Evolutionary conservation across 176 grass and related monocot genomes (phyloP).

Genomic region (Calamus simplicifolius): DNA sequence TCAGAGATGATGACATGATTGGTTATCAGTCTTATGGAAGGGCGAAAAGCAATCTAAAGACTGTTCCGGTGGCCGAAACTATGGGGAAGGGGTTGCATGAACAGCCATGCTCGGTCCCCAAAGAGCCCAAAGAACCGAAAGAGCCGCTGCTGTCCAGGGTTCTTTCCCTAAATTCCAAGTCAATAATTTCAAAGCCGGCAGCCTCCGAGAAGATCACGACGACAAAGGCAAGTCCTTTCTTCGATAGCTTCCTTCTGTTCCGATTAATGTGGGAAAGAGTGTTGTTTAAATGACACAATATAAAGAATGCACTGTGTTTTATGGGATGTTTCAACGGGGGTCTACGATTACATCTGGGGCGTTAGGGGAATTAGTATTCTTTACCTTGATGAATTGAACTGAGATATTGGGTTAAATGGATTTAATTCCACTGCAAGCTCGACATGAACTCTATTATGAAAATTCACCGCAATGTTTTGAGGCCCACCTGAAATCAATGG

Average conservation of each 20-base stretch:
- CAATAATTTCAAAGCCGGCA: neutral
- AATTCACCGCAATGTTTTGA: too few relatives aligned
- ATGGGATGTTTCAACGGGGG: too few relatives aligned
- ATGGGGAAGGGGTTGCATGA: conserved; percentile 4
- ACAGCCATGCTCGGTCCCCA: neutral
- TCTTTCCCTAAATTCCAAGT: conserved; percentile 10
- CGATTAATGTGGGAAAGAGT: neutral
- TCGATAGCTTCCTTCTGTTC: neutral
- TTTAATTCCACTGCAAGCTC: too few relatives aligned
- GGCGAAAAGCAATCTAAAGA: conserved; percentile 3
- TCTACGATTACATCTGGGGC: too few relatives aligned
- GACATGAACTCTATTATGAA: too few relatives aligned
- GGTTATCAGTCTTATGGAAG: neutral
- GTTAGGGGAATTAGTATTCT: too few relatives aligned
- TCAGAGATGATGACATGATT: neutral
- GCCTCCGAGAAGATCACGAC: neutral
- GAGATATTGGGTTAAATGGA: too few relatives aligned
- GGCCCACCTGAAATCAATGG: too few relatives aligned
- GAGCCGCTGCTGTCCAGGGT: neutral
- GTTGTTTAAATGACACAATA: too few relatives aligned
- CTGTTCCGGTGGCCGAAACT: neutral
- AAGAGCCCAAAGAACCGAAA: neutral
- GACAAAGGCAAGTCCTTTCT: conserved; percentile 7
- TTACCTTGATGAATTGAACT: too few relatives aligned
- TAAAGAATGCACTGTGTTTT: too few relatives aligned